Evolutionary conservation across 805 yeast species (phyloP), one percentile per base, ranked within the genome.

Genomic region (Grigorovia yakushimaensis): DNA sequence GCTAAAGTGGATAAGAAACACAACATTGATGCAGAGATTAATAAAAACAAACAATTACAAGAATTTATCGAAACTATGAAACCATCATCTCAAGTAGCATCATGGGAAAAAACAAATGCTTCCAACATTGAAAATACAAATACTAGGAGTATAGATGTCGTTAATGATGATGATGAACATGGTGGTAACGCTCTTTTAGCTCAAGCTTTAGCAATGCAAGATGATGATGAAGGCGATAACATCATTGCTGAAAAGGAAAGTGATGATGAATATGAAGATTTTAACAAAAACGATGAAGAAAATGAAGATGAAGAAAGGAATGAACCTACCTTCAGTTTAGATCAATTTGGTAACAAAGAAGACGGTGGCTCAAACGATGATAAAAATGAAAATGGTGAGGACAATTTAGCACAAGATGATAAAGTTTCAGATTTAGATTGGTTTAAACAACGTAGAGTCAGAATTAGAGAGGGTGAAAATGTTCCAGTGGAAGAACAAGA

Each of bases 61-160:
- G 98, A 93, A 61, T 91, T 77, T 54, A 73, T 91, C 64, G 84
- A 84, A 53, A 84, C 85, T 5, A 84, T 87, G 81, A 85, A 84
- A 56, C 91, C 95, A 1, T 68, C 83, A 5, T 69, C 75, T 33
- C 82, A 82, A 59, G 74, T 75, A 4, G 76, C 81, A 54, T 80
- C 95, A 0, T 86, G 95, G 91, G 87, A 84, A 49, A 58, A 45
- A 35, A 45, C 47, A 13, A 44, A 49, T 4, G 33, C 21, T 2
- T 27, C 10, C 13, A 46, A 46, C 10, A 46, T 43, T n/a, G n/a
- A 42, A 15, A 38, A 35, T 39, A 42, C 47, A 51, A 18, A 55
- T 54, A 9, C 47, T 47, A 54, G 54, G 49, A 54, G 49, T 13
- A 23, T 46, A 17, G 51, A 50, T 2, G 64, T 62, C 22, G 71